phyloP scores from a whole-genome alignment of 176 grass and related monocot species.

The Lolium rigidum region DNA sequence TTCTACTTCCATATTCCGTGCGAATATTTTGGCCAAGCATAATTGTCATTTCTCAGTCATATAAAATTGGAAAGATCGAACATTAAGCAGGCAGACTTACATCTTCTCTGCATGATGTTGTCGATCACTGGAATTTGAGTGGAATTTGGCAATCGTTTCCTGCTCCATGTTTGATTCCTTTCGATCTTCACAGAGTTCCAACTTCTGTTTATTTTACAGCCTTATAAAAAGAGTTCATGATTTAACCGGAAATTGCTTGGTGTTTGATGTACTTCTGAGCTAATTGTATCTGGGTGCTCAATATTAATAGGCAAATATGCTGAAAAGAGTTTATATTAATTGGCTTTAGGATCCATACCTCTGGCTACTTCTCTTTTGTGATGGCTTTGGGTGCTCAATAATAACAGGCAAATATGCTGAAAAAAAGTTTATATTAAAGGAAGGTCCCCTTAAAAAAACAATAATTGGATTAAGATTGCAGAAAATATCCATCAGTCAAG shows the following conservation, averaged over 20 bases:
- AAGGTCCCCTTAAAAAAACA: no score
- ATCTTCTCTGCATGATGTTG: conserved; percentile 1
- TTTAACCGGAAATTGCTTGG: no score
- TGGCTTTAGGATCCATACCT: conserved; percentile 38
- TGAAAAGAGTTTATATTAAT: no score
- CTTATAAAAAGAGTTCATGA: conserved; percentile 27
- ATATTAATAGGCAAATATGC: no score
- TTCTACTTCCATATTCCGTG: conserved; percentile 38
- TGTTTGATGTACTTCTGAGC: conserved; percentile 7
- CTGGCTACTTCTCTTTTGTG: background rate
- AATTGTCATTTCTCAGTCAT: conserved; percentile 6
- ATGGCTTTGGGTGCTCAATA: conserved; percentile 4
- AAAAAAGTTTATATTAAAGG: conserved; percentile 13
- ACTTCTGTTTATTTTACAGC: conserved; percentile 28
- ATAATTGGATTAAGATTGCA: no score
- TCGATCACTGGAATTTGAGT: background rate
- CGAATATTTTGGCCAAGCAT: background rate
- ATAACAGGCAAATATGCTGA: conserved; percentile 30
- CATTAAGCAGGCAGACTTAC: conserved; percentile 24
- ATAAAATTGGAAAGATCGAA: background rate
- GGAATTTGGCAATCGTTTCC: background rate
- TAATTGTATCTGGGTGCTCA: no score
- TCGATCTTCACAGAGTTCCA: conserved; percentile 10
- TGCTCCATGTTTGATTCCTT: conserved; percentile 2
- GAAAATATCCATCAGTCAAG: no score